Percentiles rank a stretch among this genome's conserved stretches.
These are phyloP conservation scores for Pestalotiopsis sp. DNA, from an alignment of 2,329 filamentous ascomycete genomes.

Conservation along the genomic window DNA sequence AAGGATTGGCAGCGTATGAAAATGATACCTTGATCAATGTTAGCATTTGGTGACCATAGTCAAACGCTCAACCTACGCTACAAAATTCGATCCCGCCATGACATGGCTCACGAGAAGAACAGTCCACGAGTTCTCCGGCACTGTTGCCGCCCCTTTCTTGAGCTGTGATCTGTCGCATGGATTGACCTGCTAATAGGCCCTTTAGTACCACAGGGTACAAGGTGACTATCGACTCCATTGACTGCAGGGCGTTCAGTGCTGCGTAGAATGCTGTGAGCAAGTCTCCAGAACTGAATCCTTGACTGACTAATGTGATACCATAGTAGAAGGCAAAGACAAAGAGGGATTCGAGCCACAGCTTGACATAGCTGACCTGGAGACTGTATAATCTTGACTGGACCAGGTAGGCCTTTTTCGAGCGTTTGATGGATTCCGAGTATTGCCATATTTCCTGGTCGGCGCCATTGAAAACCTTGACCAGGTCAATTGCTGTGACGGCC, in stretches of 20 bases:
- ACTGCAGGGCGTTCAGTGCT: slow-evolving; percentile 74
- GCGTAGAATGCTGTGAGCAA: slow-evolving; percentile 87
- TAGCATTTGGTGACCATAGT: neutral
- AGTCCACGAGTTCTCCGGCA: slow-evolving; percentile 33
- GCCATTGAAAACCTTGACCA: slow-evolving; percentile 85
- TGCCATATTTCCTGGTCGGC: slow-evolving; percentile 69
- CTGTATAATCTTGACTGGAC: slow-evolving; percentile 71
- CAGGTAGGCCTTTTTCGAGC: slow-evolving; percentile 65
- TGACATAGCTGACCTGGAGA: slow-evolving; percentile 72
- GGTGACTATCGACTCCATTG: slow-evolving; percentile 73
- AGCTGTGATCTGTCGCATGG: slow-evolving; percentile 53
- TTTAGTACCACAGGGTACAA: slow-evolving; percentile 79
- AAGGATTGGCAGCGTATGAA: slow-evolving; percentile 73
- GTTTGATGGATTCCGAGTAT: slow-evolving; percentile 61
- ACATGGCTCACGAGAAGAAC: slow-evolving; percentile 46
- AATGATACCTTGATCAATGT: slow-evolving; percentile 68
- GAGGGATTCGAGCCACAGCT: slow-evolving; percentile 74
- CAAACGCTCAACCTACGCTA: slow-evolving; percentile 52
- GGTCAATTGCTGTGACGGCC: slow-evolving; percentile 75
- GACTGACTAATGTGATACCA: slow-evolving; percentile 69
- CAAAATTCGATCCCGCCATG: slow-evolving; percentile 70
- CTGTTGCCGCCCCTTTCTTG: slow-evolving; percentile 28
- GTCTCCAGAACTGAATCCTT: slow-evolving; percentile 63
- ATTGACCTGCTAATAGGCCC: slow-evolving; percentile 73
- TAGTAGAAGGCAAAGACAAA: slow-evolving; percentile 94